phyloP scores from a whole-genome alignment of 176 grass and related monocot genomes.

The Oryza meridionalis region DNA sequence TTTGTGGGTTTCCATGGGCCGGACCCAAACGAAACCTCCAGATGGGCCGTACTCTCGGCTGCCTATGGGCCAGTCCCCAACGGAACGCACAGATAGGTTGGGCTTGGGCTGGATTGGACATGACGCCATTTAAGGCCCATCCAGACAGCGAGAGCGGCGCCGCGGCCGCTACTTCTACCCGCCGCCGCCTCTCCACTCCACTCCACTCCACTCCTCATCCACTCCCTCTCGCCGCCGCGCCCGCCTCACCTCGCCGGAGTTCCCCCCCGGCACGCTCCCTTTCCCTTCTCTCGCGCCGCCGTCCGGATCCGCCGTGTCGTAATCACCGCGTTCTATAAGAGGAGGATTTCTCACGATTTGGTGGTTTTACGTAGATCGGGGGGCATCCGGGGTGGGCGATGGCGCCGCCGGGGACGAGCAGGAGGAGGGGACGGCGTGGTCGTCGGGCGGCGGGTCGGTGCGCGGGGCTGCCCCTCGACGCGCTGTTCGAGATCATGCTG shows the following conservation, averaged over 20 bases:
- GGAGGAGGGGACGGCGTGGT: neutral
- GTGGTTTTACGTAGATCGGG: neutral
- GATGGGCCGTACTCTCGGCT: too few species aligned
- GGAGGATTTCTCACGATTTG: neutral
- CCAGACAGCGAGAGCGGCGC: neutral
- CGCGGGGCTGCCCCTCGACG: slow-evolving; percentile 8
- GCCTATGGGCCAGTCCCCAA: neutral
- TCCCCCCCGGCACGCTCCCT: neutral
- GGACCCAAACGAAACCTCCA: too few species aligned
- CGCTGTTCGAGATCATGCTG: slow-evolving; percentile 30
- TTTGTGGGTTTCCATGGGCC: too few species aligned
- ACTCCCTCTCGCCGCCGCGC: neutral
- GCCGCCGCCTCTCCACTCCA: too few species aligned
- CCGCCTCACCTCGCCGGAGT: neutral
- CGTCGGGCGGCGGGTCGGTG: too few species aligned
- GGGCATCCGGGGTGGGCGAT: neutral
- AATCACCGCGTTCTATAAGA: neutral
- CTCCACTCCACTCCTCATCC: too few species aligned
- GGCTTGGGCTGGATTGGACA: neutral
- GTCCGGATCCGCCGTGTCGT: neutral
- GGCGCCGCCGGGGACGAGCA: neutral
- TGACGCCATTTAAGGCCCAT: neutral
- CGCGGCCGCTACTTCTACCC: neutral
- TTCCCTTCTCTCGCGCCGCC: neutral
- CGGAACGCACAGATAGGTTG: neutral